These are phyloP conservation scores for Cubamyces lactineus DNA, from an alignment of 768 basidiomycete species.

Conservation along the genomic window DNA sequence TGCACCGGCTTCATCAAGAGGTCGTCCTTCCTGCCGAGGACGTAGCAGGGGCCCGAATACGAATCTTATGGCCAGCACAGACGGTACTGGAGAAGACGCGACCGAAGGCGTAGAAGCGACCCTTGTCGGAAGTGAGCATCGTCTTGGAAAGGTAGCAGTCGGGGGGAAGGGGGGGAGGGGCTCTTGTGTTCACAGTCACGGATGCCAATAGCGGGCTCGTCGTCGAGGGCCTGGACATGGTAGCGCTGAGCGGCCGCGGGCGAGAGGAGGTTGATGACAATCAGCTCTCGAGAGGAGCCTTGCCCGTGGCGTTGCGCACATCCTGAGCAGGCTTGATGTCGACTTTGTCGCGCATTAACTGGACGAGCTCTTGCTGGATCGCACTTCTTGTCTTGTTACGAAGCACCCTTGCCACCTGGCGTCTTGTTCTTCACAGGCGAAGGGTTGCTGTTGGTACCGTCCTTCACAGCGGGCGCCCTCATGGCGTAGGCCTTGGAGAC, in stretches of 20 bases:
- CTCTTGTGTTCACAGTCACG: slow-evolving; percentile 97
- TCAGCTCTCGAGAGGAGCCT: slow-evolving; percentile 99
- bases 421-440: slow-evolving; percentile 72
- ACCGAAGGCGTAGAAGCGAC: slow-evolving; percentile 99
- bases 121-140: slow-evolving; percentile 99
- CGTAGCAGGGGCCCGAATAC: slow-evolving; percentile 98
- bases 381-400: slow-evolving; percentile 90
- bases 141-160: slow-evolving; percentile 99
- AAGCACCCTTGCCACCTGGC: slow-evolving; percentile 81
- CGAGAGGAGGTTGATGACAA: slow-evolving; percentile 98
- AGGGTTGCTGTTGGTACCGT: slow-evolving; percentile 61
- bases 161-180: too few species aligned
- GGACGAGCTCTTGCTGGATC: slow-evolving; percentile 81
- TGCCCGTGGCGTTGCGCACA: slow-evolving; percentile 93
- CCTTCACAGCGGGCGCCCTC: slow-evolving; percentile 49
- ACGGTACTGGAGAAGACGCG: slow-evolving; percentile 99
- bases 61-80: slow-evolving; percentile 95
- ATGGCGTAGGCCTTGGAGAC: slow-evolving; percentile 57
- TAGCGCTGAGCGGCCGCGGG: slow-evolving; percentile 96
- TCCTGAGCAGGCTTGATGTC: slow-evolving; percentile 86
- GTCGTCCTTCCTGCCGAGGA: slow-evolving; percentile 99
- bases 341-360: slow-evolving; percentile 91
- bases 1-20: slow-evolving; percentile 97
- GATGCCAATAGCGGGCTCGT: slow-evolving; percentile 98
- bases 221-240: slow-evolving; percentile 99